These are phyloP conservation scores for Rhodotorula diobovata DNA, from an alignment of 768 basidiomycete genomes.

Conservation along the genomic window DNA sequence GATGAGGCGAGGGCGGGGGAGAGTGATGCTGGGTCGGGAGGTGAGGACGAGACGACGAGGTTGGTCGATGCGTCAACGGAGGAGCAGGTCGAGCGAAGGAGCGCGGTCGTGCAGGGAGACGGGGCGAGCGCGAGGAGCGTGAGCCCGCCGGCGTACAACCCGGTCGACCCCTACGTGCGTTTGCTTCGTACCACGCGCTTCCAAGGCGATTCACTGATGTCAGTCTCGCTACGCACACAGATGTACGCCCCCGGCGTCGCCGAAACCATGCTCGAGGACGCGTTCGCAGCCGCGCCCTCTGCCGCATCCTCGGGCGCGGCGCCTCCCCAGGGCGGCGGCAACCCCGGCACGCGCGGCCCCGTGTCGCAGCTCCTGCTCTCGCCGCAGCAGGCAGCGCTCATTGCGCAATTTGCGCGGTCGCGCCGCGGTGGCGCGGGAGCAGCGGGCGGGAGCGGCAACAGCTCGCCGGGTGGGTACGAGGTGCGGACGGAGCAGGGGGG, in stretches of 20 bases:
- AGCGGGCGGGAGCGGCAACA: neutral
- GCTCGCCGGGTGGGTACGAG: constrained; percentile 6
- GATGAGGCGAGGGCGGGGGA: constrained; percentile 7
- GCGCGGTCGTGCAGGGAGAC: neutral
- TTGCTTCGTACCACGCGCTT: neutral
- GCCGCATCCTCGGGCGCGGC: neutral
- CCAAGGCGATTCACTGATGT: neutral
- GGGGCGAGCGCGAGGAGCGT: constrained; percentile 2
- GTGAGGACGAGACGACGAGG: constrained; percentile 29
- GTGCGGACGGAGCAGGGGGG: constrained; percentile 1
- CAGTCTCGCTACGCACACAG: neutral
- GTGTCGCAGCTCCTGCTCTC: constrained; percentile 1
- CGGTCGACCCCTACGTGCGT: constrained; percentile 36
- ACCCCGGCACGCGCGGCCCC: neutral
- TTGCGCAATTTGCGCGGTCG: constrained; percentile 7
- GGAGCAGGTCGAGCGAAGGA: constrained; percentile 31
- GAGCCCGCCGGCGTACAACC: constrained; percentile 30
- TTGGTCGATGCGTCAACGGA: neutral
- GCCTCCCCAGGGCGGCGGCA: neutral
- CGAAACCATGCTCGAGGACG: constrained; percentile 45
- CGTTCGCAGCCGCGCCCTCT: constrained; percentile 12
- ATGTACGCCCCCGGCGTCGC: constrained; percentile 44
- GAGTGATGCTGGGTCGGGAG: neutral
- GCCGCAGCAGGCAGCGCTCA: constrained; percentile 1
- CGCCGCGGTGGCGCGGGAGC: neutral